Evolutionary conservation across 1,139 yeast species (phyloP).

Genomic region (Yamadazyma dushanensis): DNA sequence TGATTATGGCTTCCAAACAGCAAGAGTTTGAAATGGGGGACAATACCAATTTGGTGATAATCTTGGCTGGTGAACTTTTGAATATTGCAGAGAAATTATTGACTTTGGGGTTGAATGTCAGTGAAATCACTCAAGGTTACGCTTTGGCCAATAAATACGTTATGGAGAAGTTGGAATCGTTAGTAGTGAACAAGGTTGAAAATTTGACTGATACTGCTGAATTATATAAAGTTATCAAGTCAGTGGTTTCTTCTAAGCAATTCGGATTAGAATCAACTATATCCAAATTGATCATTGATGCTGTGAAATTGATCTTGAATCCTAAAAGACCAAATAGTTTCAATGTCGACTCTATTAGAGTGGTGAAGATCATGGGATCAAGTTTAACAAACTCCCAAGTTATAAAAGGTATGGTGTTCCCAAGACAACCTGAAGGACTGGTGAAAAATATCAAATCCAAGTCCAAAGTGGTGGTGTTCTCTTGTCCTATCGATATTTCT

Average conservation of each 20-base stretch:
- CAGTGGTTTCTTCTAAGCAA: slow-evolving; percentile 92
- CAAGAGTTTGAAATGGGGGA: slow-evolving; percentile 82
- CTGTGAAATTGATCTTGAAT: slow-evolving; percentile 71
- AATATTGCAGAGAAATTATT: slow-evolving; percentile 81
- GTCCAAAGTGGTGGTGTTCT: slow-evolving; percentile 88
- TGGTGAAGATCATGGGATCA: slow-evolving; percentile 95
- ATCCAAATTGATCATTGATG: slow-evolving; percentile 80
- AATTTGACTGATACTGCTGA: slow-evolving; percentile 56
- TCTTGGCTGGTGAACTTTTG: slow-evolving; percentile 87
- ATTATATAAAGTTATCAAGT: slow-evolving; percentile 72
- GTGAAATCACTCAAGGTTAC: slow-evolving; percentile 89
- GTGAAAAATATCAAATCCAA: slow-evolving; percentile 59
- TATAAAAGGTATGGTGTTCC: slow-evolving; percentile 96
- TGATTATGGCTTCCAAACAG: slow-evolving; percentile 96
- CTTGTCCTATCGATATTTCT: slow-evolving; percentile 92
- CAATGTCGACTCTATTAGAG: slow-evolving; percentile 91
- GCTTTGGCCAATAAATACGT: slow-evolving; percentile 80
- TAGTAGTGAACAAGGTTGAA: slow-evolving; percentile 63
- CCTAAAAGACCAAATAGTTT: slow-evolving; percentile 65
- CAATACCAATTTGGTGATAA: slow-evolving; percentile 47
- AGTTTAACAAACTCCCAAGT: slow-evolving; percentile 74
- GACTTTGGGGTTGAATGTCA: slow-evolving; percentile 82
- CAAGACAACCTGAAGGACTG: slow-evolving; percentile 93
- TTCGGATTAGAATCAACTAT: slow-evolving; percentile 83
- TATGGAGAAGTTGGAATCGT: slow-evolving; percentile 61